Evolutionary conservation across 164 flowering plant species (phyloP).

Genomic region (Vitis cinerea): DNA sequence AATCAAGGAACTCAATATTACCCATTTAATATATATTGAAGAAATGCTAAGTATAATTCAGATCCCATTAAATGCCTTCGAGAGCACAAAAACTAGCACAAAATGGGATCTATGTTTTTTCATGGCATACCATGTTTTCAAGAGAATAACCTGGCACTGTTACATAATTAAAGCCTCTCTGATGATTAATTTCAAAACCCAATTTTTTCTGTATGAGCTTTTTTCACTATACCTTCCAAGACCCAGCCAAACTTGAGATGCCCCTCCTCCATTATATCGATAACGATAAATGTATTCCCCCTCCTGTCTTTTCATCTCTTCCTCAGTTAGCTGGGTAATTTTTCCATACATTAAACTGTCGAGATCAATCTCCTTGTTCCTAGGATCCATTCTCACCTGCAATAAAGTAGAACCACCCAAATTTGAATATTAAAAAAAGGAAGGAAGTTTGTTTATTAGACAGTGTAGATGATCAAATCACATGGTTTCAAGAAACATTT

Average conservation of each 20-base stretch:
- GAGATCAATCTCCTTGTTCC: conserved; percentile 81
- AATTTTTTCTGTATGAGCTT: too few relatives aligned
- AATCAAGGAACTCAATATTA: too few relatives aligned
- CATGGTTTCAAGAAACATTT: neutral
- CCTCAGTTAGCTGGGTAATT: conserved; percentile 55
- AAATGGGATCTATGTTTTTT: too few relatives aligned
- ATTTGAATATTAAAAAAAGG: neutral
- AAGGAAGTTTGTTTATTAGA: neutral
- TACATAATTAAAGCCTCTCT: too few relatives aligned
- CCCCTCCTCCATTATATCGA: conserved; percentile 95
- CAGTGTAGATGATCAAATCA: neutral
- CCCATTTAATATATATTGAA: too few relatives aligned
- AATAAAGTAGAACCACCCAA: neutral
- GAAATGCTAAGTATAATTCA: too few relatives aligned
- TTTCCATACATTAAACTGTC: conserved; percentile 70
- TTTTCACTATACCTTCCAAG: conserved; percentile 69
- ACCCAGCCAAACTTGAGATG: conserved; percentile 96
- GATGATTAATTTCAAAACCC: neutral
- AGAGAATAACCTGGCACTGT: too few relatives aligned
- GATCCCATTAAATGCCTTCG: too few relatives aligned
- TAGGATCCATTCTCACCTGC: conserved; percentile 95
- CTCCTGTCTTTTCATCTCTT: conserved; percentile 84
- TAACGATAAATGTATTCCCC: conserved; percentile 90
- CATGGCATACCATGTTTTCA: too few relatives aligned
- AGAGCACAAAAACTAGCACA: too few relatives aligned